These are phyloP conservation scores for Trichoderma asperellum DNA, from an alignment of 2,329 filamentous ascomycete species.

Conservation along the genomic window DNA sequence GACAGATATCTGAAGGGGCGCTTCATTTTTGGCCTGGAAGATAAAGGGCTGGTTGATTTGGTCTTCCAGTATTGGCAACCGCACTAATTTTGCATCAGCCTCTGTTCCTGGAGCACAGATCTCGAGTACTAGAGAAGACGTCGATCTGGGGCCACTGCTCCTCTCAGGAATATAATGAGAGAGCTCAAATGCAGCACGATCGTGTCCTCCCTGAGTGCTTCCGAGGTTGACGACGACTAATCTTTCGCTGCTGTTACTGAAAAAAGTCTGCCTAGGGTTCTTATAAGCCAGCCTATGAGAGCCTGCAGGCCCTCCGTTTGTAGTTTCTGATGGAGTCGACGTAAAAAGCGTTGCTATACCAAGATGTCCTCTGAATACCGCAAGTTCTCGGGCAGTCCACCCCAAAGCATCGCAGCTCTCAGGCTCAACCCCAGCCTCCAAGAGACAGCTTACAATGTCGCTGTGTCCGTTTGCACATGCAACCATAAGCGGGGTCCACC, in stretches of 20 bases:
- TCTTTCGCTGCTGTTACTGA: neutral
- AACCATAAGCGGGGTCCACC: slow-evolving; percentile 43
- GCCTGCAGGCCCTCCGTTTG: neutral
- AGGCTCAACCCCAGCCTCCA: slow-evolving; percentile 36
- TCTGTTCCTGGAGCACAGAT: neutral
- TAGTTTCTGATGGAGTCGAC: neutral
- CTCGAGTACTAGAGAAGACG: neutral
- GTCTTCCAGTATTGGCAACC: neutral
- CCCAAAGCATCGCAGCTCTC: slow-evolving; percentile 35
- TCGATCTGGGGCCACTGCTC: too few species aligned
- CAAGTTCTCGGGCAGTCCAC: slow-evolving; percentile 43
- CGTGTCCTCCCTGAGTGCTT: slow-evolving; percentile 28
- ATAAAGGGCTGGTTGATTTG: neutral
- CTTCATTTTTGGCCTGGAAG: neutral
- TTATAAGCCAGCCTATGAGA: neutral
- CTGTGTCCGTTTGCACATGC: slow-evolving; percentile 38
- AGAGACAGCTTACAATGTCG: slow-evolving; percentile 35
- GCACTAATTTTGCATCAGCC: neutral
- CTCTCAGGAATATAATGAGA: neutral
- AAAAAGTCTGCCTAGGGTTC: neutral
- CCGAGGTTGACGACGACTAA: slow-evolving; percentile 29
- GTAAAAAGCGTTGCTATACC: slow-evolving; percentile 33
- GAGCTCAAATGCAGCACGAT: neutral
- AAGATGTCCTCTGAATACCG: slow-evolving; percentile 42
- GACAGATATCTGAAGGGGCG: neutral